Percentiles rank a stretch among this genome's conserved stretches.
These are phyloP conservation scores for Epichloe aotearoae DNA, from an alignment of 2,329 filamentous ascomycete species.

Conservation along the genomic window DNA sequence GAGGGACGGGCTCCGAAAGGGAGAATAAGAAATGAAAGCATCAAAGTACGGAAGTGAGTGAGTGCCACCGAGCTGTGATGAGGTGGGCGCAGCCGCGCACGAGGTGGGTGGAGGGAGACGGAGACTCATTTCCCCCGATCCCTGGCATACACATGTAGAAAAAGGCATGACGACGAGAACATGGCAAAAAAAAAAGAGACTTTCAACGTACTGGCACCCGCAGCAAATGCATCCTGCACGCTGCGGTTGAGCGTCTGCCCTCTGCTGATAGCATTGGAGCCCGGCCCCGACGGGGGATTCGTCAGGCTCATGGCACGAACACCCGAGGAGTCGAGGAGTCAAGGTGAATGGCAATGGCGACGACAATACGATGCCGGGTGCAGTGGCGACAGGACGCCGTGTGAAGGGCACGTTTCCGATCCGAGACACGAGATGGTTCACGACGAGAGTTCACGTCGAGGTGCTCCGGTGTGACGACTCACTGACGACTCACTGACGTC, in stretches of 20 bases:
- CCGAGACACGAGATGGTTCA: neutral
- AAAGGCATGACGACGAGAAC: neutral
- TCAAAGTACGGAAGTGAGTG: too few relatives aligned
- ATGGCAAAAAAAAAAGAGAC: neutral
- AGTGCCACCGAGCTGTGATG: too few relatives aligned
- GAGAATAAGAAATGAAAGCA: neutral
- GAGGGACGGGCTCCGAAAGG: neutral
- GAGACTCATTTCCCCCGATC: too few relatives aligned
- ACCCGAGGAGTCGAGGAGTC: too few relatives aligned
- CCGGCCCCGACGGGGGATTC: slow-evolving; percentile 38
- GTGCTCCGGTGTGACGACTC: neutral
- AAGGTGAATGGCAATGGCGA: too few relatives aligned
- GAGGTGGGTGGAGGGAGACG: too few relatives aligned
- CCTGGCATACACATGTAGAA: too few relatives aligned
- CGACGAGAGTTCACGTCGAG: neutral
- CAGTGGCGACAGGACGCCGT: too few relatives aligned
- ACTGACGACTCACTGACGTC: neutral
- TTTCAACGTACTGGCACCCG: slow-evolving; percentile 26
- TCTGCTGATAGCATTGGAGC: slow-evolving; percentile 28
- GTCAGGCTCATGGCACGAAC: slow-evolving; percentile 34
- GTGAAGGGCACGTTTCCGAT: neutral
- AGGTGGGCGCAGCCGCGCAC: neutral
- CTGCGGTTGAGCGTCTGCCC: slow-evolving; percentile 40
- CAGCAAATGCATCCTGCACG: slow-evolving; percentile 48
- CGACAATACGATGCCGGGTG: too few relatives aligned